Base-by-base conservation (phyloP, 768 basidiomycete species). In the Nidularia sp. region DNA sequence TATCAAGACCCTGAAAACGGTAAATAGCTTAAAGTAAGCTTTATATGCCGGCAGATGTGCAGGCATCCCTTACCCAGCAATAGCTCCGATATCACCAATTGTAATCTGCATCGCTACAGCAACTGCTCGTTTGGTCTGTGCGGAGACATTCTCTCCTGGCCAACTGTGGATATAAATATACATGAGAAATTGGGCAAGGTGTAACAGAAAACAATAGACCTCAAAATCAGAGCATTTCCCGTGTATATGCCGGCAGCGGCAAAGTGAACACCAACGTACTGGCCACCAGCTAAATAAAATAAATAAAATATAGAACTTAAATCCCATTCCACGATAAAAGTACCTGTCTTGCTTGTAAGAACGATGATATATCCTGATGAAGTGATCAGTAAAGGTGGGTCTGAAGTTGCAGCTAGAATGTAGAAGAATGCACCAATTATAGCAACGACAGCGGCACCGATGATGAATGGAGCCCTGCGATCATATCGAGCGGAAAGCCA, bases 121-220 rank as follows among this genome's bases (percentile, higher is more conserved):
- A 2, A 83, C 73, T 0, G 84, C 83, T 9, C 84, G 76, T 61
- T 85, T 85, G 3, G 83, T 85, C 57, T 85, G 84, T 8, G 78
- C 80, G 9, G 82, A 82, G n/a, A 86, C 81, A 55, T 85, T 85
- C 63, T 86, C 84, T 13, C 78, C 73, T 0, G 83, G 81, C 80
- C 84, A 85, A 50, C 77, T 75, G 55, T 12, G 31, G 50, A n/a
- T 45, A 7, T 18, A 18, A 18, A 18, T 13, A n/a, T 31, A 44
- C 7, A 32, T 25, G 25, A 18, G 1, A 18, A 45, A 13, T 12
- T 32, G 50, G 34, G n/a, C 33, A 13, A 4, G n/a, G 36, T 9
- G 49, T 29, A 10, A 39, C 10, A n/a, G 12, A 48, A 32, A 34
- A 9, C 29, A 22, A 47, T 60, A 22, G 29, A 77, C 81, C 79